Conservation (phyloP, 441 rosid species). For the Macaranga tanarius region DNA sequence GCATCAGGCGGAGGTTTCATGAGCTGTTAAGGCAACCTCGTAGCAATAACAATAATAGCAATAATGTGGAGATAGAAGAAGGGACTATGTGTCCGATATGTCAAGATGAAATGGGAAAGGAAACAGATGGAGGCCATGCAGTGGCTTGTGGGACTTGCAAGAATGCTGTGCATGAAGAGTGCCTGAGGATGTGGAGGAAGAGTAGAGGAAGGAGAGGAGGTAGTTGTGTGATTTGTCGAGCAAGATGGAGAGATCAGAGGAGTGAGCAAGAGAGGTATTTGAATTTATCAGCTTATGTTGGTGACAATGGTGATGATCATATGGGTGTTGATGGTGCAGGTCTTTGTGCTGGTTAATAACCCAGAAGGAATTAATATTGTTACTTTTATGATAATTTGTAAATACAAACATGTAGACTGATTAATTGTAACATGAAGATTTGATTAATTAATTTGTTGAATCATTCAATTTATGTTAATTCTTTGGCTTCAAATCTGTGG, state of each 20-base stretch:
- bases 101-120: conserved; percentile 57
- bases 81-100: conserved; percentile 65
- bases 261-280: conserved; percentile 45
- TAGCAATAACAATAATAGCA: background rate
- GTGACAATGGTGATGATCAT: conserved; percentile 19
- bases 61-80: conserved; percentile 38
- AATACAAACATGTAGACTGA: background rate
- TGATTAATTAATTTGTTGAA: no score
- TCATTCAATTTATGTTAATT: no score
- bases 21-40: conserved; percentile 36
- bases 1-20: conserved; percentile 58
- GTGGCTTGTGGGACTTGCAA: conserved; percentile 63
- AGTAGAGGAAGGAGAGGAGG: conserved; percentile 68
- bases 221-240: conserved; percentile 75
- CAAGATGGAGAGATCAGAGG: conserved; percentile 58
- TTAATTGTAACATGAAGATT: no score
- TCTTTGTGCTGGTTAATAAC: conserved; percentile 1
- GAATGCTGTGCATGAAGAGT: conserved; percentile 72
- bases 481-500: no score
- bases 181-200: conserved; percentile 69
- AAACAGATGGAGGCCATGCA: conserved; percentile 20
- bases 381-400: background rate
- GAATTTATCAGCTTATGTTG: conserved; percentile 61
- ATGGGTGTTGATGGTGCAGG: background rate
- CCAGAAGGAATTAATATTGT: background rate